Evolutionary conservation across 2,329 filamentous ascomycete genomes (phyloP).

Genomic region (Cytospora schulzeri): DNA sequence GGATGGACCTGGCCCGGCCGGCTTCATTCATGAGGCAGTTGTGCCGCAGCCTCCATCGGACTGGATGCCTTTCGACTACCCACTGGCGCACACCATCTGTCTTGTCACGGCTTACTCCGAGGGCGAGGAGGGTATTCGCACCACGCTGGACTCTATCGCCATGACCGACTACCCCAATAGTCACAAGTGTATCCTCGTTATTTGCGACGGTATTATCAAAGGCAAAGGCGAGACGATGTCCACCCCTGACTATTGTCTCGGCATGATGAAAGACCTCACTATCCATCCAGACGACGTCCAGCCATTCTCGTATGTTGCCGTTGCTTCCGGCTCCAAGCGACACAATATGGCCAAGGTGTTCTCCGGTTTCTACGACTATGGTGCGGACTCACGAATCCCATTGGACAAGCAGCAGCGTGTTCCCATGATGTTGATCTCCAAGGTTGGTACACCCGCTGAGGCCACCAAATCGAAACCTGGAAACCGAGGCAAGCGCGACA

Average conservation of each 20-base stretch:
- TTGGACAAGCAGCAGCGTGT: constrained; percentile 91
- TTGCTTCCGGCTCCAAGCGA: constrained; percentile 91
- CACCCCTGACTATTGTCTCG: constrained; percentile 85
- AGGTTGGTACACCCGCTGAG: constrained; percentile 92
- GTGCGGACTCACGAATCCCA: constrained; percentile 76
- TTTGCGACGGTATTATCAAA: constrained; percentile 98
- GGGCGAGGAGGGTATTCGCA: constrained; percentile 87
- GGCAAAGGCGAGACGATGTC: constrained; percentile 84
- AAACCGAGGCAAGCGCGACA: constrained; percentile 97
- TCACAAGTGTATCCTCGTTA: constrained; percentile 93
- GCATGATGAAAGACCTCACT: constrained; percentile 93
- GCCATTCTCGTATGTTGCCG: constrained; percentile 93
- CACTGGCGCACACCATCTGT: constrained; percentile 90
- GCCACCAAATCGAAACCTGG: constrained; percentile 81
- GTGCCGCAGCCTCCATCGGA: constrained; percentile 95
- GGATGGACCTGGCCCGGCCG: constrained; percentile 79
- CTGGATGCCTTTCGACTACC: constrained; percentile 96
- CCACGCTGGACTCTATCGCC: constrained; percentile 92
- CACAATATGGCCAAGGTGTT: constrained; percentile 99
- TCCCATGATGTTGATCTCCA: constrained; percentile 95
- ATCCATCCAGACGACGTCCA: constrained; percentile 79
- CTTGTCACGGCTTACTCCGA: constrained; percentile 97
- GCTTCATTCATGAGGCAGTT: constrained; percentile 95
- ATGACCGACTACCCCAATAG: constrained; percentile 99
- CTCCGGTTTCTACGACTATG: constrained; percentile 97